phyloP scores from a whole-genome alignment of 2,329 filamentous ascomycete species.

The Neonectria magnoliae region DNA sequence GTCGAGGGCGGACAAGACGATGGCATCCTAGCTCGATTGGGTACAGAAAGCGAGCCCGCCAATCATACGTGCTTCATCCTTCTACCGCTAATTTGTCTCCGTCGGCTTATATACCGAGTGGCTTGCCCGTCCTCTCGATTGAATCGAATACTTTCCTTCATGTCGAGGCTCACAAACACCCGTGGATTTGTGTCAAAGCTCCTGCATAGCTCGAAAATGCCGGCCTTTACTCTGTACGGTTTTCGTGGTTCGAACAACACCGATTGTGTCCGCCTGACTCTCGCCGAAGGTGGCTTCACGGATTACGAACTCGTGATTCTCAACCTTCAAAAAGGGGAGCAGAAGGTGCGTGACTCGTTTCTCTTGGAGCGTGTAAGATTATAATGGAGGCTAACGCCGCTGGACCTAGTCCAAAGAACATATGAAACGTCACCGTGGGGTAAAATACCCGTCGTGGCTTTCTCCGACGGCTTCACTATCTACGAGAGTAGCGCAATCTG shows the following conservation, averaged over 20 bases:
- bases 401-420: conserved; percentile 48
- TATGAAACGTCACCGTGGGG: conserved; percentile 53
- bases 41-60: conserved; percentile 46
- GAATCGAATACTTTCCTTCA: conserved; percentile 20
- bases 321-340: conserved; percentile 52
- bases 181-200: conserved; percentile 41
- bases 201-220: conserved; percentile 49
- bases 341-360: conserved; percentile 49
- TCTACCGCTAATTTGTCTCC: no score
- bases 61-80: conserved; percentile 37
- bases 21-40: conserved; percentile 37
- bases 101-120: conserved; percentile 20
- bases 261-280: conserved; percentile 54
- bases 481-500: conserved; percentile 59
- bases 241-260: conserved; percentile 54
- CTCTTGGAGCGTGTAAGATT: not conserved
- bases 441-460: conserved; percentile 53
- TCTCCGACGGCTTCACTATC: conserved; percentile 54
- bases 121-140: not conserved
- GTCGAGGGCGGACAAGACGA: no score
- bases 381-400: conserved; percentile 32
- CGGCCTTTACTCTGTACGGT: conserved; percentile 55
- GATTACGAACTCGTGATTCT: conserved; percentile 53
- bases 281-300: conserved; percentile 55
- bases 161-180: conserved; percentile 44